Evolutionary conservation across 805 yeast genomes (phyloP), one percentile per base, ranked within the genome.

Genomic region (Kuraishia ogatae): DNA sequence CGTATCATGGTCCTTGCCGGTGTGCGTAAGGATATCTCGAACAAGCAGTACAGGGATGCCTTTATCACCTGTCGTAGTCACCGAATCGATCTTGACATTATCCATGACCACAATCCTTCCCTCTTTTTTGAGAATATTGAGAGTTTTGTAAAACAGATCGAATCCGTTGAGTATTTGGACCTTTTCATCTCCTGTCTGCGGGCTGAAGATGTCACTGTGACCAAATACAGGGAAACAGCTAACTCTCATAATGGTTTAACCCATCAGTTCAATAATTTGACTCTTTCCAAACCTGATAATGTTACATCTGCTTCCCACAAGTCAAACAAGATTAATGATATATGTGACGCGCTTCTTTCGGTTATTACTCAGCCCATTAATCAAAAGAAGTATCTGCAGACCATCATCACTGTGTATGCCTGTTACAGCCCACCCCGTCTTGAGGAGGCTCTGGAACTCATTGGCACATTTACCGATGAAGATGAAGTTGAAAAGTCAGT

Each of bases 401-500:
- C 94, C 1, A 81, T 87, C 21, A 79, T 94, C 55, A 93, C 99
- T 2, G 96, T 97, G 0, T 89, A 86, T 65, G 97, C 97, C 0
- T 89, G 96, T 68, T 88, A 89, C 71, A 82, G 78, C 48, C 99
- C 99, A 2, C 91, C 97, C 17, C 88, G 87, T 62, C 76, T 91
- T 53, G 80, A 76, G 39, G 85, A 83, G 28, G 98, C 98, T 0
- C 74, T 94, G 55, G 65, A 64, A 24, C 70, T 88, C 53, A 84
- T 91, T 55, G 77, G 85, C 1, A 64, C 79, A 0, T 72, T 85
- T 56, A 70, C 73, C 6, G 71, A 74, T 51, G 71, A 74, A 48
- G 75, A 71, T 8, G 79, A 79, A 50, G 69, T 67, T 20, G 89
- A 84, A 56, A 78, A 80, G 43, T 77, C 89, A 2, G 81, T 93